phyloP scores from a whole-genome alignment of 805 yeast species.

The Lipomyces chichibuensis region DNA sequence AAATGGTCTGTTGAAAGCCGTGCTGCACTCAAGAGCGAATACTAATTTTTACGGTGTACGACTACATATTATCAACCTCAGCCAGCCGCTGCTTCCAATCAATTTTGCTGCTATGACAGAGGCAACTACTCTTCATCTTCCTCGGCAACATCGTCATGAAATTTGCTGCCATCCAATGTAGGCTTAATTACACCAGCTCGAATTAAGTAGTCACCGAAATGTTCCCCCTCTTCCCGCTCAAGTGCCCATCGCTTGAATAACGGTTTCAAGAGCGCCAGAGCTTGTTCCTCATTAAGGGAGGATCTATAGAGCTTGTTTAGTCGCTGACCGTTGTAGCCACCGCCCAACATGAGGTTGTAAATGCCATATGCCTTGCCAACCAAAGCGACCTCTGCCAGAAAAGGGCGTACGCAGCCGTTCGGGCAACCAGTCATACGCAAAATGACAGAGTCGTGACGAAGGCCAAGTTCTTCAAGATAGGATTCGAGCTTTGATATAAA shows the following conservation, averaged over 20 bases:
- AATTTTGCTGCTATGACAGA: not conserved
- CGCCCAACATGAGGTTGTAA: constrained; percentile 92
- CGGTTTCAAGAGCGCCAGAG: constrained; percentile 74
- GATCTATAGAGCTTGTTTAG: constrained; percentile 86
- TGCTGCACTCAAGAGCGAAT: too few relatives aligned
- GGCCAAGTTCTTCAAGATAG: constrained; percentile 87
- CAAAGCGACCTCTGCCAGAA: constrained; percentile 94
- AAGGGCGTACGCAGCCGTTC: constrained; percentile 97
- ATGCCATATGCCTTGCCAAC: constrained; percentile 95
- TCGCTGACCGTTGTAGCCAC: constrained; percentile 92
- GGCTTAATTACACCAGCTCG: constrained; percentile 87
- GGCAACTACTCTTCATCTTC: constrained; percentile 45
- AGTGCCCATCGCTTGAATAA: constrained; percentile 91
- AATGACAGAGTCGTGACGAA: constrained; percentile 90
- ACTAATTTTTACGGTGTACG: too few relatives aligned
- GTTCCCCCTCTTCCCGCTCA: constrained; percentile 89
- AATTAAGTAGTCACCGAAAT: constrained; percentile 90
- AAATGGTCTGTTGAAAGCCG: too few relatives aligned
- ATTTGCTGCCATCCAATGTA: constrained; percentile 85
- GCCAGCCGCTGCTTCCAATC: not conserved
- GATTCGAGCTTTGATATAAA: constrained; percentile 79
- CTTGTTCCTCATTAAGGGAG: constrained; percentile 88
- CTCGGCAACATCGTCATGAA: constrained; percentile 92
- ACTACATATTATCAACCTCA: not conserved
- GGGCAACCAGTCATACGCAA: constrained; percentile 99